Base-by-base conservation (phyloP, 108 stramenopile species). In the Phaeodactylum tricornutum region DNA sequence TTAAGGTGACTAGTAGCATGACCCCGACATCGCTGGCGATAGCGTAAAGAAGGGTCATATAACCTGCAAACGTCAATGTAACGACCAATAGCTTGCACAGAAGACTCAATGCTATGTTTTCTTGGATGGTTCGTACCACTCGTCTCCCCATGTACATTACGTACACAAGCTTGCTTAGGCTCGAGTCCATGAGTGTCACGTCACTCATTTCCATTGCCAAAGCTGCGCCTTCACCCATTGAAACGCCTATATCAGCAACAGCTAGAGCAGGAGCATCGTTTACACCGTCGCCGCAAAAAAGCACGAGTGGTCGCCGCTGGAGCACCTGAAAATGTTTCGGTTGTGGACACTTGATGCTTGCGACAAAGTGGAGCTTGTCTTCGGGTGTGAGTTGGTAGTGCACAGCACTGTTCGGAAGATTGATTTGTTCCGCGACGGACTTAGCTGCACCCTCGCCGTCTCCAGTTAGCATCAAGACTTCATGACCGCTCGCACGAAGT, bases 211-310 rank as follows among this genome's bases (percentile, higher is more conserved):
- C 96, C 69, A 93, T 79, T 12, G 98, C 98, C 47, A 98, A 70
- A 2, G 94, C 91, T 17, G 98, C 95, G 5, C 98, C 98, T 29
- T 75, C 71, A 5, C 96, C 97, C 96, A 99, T 97, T 6, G 96
- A 93, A 19, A 96, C 89, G 1, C 96, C 96, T n/a, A 98, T 73
- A 71, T 98, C 96, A 17, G 94, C 89, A 2, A 71, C 71, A 36
- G 81, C 73, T 8, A 98, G 71, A 1, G 96, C 92, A 20, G 95
- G 89, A 5, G 91, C 94, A 60, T 97, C 97, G 67, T 96, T 96
- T 0, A 99, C 95, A 16, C 96, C 96, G 49, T 97, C 95, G 8
- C 96, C 96, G 22, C 84, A 59, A 29, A 70, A 70, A 1, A 69
- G 37, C 15, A 69, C 67, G 37, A 51, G 52, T 38, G 37, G 41